These are phyloP conservation scores for Nicotiana knightiana DNA, from an alignment of 257 asterid species.

Conservation along the genomic window DNA sequence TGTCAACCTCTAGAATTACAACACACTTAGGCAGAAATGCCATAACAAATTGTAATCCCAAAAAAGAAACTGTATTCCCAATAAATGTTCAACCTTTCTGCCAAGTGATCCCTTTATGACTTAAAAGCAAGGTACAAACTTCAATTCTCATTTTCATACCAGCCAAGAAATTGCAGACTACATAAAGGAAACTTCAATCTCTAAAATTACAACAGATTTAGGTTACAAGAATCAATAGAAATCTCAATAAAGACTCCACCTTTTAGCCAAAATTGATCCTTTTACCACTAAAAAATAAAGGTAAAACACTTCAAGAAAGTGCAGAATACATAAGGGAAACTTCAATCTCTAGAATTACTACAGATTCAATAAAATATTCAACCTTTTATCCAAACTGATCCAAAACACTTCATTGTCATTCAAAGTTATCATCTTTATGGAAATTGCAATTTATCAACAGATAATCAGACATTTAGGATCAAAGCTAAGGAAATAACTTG, in stretches of 20 bases:
- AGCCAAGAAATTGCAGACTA: background rate
- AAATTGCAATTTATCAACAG: background rate
- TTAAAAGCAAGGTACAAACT: background rate
- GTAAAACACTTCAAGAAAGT: background rate
- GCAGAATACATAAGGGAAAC: background rate
- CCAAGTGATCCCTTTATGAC: background rate
- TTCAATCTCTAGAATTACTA: background rate
- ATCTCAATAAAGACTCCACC: background rate
- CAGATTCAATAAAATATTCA: background rate
- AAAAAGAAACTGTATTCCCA: too few species aligned
- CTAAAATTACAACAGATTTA: background rate
- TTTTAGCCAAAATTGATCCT: background rate
- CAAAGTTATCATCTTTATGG: background rate
- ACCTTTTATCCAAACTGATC: background rate
- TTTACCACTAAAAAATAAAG: too few species aligned
- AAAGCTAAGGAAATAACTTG: background rate
- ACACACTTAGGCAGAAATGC: background rate
- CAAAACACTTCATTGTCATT: background rate
- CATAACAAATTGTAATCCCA: too few species aligned
- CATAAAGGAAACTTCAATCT: background rate
- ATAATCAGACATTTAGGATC: background rate
- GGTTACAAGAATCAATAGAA: background rate
- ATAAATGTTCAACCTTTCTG: background rate
- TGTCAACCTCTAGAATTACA: background rate
- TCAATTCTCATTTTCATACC: background rate